Evolutionary conservation across 2,329 filamentous ascomycete species (phyloP).

Genomic region (Fusarium pseudocircinatum): DNA sequence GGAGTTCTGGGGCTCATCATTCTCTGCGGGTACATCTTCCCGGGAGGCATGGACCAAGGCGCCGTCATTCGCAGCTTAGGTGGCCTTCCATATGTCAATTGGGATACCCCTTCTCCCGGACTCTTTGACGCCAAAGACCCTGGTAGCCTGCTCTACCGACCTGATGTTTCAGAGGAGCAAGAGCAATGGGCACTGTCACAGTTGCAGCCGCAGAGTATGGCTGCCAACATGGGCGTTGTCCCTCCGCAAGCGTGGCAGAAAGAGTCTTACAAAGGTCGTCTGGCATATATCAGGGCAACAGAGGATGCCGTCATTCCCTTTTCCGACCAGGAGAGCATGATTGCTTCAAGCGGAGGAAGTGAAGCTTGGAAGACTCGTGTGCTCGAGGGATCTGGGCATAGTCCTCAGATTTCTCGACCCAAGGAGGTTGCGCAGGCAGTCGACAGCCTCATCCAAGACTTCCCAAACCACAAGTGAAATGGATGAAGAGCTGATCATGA

Average conservation of each 20-base stretch:
- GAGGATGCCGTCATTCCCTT: background rate
- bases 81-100: background rate
- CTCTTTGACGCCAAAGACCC: background rate
- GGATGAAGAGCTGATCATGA: too few species aligned
- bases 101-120: background rate
- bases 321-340: background rate
- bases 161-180: background rate
- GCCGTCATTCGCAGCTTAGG: background rate
- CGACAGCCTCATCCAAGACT: background rate
- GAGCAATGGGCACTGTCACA: background rate
- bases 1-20: background rate
- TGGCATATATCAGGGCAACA: background rate
- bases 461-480: too few species aligned
- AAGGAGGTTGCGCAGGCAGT: background rate
- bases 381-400: background rate
- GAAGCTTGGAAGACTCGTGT: background rate
- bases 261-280: background rate
- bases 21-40: background rate
- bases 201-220: background rate
- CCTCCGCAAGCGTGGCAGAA: background rate
- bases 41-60: background rate
- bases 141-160: background rate
- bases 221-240: background rate
- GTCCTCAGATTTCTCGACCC: background rate
- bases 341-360: background rate